These are phyloP conservation scores for Mycena crocata DNA, from an alignment of 768 basidiomycete species.

Conservation along the genomic window DNA sequence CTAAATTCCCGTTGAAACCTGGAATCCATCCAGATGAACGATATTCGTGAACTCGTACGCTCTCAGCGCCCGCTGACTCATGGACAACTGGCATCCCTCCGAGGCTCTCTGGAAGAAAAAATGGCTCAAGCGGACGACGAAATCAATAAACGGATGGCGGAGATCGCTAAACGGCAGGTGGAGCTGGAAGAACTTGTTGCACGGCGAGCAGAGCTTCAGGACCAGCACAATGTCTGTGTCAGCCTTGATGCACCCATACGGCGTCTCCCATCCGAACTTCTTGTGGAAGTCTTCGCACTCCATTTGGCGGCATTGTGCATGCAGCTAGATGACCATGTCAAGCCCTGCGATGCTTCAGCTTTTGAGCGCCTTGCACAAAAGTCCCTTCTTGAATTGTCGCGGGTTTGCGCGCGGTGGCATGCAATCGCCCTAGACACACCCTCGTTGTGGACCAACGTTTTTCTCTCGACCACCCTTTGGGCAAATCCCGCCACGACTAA, in stretches of 20 bases:
- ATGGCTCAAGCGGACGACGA: neutral
- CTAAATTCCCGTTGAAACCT: too few species aligned
- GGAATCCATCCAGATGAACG: too few species aligned
- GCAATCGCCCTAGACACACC: neutral
- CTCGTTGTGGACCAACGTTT: neutral
- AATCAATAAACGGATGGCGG: neutral
- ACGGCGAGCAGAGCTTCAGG: neutral
- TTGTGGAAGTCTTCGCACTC: neutral
- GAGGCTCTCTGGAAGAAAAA: neutral
- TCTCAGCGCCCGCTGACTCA: neutral
- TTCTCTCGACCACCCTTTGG: neutral
- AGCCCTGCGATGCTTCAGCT: neutral
- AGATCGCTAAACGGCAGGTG: neutral
- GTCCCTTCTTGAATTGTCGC: neutral
- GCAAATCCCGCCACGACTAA: neutral
- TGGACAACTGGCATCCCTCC: neutral
- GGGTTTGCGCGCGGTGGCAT: conserved; percentile 6
- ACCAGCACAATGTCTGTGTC: neutral
- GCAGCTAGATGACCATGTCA: neutral
- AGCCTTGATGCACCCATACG: conserved; percentile 1
- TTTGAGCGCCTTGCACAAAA: neutral
- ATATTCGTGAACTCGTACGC: neutral
- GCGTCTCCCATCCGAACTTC: conserved; percentile 6
- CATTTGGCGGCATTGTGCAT: neutral
- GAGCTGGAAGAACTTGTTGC: neutral